These are phyloP conservation scores for Petunia secreta DNA, from an alignment of 257 asterid genomes.

Conservation along the genomic window DNA sequence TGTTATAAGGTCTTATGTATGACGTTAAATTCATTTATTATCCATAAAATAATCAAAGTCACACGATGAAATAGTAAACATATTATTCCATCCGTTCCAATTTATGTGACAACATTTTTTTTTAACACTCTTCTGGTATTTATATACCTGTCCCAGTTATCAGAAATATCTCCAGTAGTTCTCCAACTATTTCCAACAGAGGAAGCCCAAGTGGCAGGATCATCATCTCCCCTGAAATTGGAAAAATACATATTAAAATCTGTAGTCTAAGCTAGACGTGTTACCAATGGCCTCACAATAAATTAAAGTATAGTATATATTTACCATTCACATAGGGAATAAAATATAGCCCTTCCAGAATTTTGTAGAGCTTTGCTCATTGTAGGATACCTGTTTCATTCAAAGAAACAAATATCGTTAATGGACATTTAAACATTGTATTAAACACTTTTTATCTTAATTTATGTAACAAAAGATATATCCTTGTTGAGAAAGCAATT, in stretches of 20 bases:
- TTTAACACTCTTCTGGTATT: too few relatives aligned
- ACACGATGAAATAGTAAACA: too few relatives aligned
- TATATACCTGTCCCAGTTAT: slow-evolving; percentile 73
- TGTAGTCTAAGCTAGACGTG: not conserved
- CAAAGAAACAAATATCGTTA: not conserved
- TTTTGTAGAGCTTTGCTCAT: slow-evolving; percentile 82
- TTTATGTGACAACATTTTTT: too few relatives aligned
- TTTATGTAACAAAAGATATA: not conserved
- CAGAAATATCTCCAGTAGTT: slow-evolving; percentile 86
- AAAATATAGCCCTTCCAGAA: slow-evolving; percentile 89
- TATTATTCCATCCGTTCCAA: too few relatives aligned
- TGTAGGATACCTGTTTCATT: slow-evolving; percentile 56
- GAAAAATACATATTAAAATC: not conserved
- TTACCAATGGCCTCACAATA: not conserved
- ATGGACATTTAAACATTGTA: too few relatives aligned
- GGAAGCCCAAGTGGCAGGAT: slow-evolving; percentile 97
- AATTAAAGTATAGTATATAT: not conserved
- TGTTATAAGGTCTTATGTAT: not conserved
- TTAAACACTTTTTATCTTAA: too few relatives aligned
- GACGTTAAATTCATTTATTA: not conserved
- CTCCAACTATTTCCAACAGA: slow-evolving; percentile 90
- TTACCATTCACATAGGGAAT: slow-evolving; percentile 88
- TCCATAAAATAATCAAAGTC: too few relatives aligned
- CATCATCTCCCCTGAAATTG: slow-evolving; percentile 72
- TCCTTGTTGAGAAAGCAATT: not conserved